Percentiles rank a stretch among this genome's conserved stretches.
phyloP scores from a whole-genome alignment of 2,329 filamentous ascomycete genomes.

The Hymenotorrendiella dingleyae region DNA sequence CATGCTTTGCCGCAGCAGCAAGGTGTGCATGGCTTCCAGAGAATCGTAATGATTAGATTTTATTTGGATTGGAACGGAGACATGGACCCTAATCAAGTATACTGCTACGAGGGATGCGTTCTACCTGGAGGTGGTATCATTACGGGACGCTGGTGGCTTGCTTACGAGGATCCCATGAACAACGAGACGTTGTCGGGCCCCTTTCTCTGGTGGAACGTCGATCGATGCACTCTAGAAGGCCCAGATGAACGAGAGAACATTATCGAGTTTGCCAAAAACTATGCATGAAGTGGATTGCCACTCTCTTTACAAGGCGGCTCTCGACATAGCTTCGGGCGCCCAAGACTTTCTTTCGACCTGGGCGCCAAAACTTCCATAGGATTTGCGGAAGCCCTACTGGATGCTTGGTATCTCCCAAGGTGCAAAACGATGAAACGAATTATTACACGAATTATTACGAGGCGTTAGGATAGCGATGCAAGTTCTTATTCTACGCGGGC shows the following conservation, averaged over 20 bases:
- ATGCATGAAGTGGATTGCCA: too few relatives aligned
- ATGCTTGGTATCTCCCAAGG: too few relatives aligned
- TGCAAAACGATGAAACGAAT: too few relatives aligned
- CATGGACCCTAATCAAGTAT: constrained; percentile 29
- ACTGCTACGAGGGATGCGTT: constrained; percentile 42
- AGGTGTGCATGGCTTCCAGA: constrained; percentile 46
- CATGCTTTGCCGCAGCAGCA: constrained; percentile 43
- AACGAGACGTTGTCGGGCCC: constrained; percentile 24
- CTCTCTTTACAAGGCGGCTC: too few relatives aligned
- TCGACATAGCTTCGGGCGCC: too few relatives aligned
- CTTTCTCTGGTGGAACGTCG: constrained; percentile 33
- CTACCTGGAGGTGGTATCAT: constrained; percentile 42
- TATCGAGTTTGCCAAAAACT: constrained; percentile 12
- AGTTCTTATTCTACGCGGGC: too few relatives aligned
- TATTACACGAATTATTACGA: too few relatives aligned
- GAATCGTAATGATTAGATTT: constrained; percentile 49
- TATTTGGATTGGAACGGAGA: constrained; percentile 17
- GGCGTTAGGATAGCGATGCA: too few relatives aligned
- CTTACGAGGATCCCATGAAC: constrained; percentile 6
- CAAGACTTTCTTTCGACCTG: too few relatives aligned
- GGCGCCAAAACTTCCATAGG: too few relatives aligned
- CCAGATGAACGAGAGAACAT: constrained; percentile 17
- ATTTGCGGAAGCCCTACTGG: too few relatives aligned
- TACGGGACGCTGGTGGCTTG: constrained; percentile 44
- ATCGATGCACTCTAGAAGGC: constrained; percentile 11